Evolutionary conservation across 768 basidiomycete genomes (phyloP).

Genomic region (Trametes coccinea): DNA sequence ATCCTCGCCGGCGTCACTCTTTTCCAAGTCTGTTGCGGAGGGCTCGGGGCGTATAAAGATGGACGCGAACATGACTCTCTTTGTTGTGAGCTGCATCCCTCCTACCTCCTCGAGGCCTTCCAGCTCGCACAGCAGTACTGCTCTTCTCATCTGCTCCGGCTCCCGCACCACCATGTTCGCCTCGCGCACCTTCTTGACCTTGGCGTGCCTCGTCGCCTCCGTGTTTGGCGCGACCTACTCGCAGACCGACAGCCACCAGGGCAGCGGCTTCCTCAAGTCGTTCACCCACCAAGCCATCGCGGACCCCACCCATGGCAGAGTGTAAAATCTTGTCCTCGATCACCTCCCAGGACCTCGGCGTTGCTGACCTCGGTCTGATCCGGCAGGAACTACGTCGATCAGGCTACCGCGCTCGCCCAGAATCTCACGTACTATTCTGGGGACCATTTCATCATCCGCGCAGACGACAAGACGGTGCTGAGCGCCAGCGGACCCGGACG

Average conservation of each 20-base stretch:
- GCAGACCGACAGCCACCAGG: slow-evolving; percentile 45
- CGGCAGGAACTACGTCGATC: slow-evolving; percentile 44
- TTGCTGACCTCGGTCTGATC: neutral
- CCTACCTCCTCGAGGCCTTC: slow-evolving; percentile 7
- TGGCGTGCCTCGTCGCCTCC: slow-evolving; percentile 7
- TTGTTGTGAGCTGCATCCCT: slow-evolving; percentile 15
- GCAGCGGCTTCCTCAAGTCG: slow-evolving; percentile 48
- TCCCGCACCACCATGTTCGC: slow-evolving; percentile 6
- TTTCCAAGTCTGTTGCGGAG: neutral
- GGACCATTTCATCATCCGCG: slow-evolving; percentile 55
- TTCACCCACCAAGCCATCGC: slow-evolving; percentile 51
- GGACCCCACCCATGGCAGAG: slow-evolving; percentile 68
- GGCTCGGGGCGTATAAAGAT: slow-evolving; percentile 8
- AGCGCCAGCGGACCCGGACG: slow-evolving; percentile 52
- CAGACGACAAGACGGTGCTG: slow-evolving; percentile 51
- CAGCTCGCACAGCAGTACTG: slow-evolving; percentile 3
- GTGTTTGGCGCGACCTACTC: slow-evolving; percentile 48
- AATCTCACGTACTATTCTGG: slow-evolving; percentile 60
- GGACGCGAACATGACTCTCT: neutral
- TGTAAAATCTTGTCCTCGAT: slow-evolving; percentile 43
- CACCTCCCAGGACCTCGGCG: neutral
- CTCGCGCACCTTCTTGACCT: slow-evolving; percentile 1
- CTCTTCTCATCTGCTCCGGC: neutral
- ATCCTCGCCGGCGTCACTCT: slow-evolving; percentile 8
- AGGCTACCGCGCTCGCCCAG: slow-evolving; percentile 47